Percentiles rank a stretch among this genome's conserved stretches.
These are phyloP conservation scores for Akanthomyces dipterigenus DNA, from an alignment of 2,329 filamentous ascomycete genomes.

Conservation along the genomic window DNA sequence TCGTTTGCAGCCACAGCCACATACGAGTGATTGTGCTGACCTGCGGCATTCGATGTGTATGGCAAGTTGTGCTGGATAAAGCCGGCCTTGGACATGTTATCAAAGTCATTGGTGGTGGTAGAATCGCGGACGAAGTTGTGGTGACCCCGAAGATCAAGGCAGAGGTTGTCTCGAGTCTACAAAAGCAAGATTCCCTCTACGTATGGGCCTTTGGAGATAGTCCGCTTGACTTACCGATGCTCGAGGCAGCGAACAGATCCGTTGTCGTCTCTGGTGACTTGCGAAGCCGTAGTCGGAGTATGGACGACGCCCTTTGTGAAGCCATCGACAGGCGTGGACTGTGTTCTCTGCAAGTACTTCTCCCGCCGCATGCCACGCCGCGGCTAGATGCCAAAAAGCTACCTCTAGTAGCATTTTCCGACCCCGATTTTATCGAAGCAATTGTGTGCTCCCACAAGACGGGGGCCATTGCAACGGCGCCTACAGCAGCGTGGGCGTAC, in stretches of 20 bases:
- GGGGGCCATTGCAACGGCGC: not conserved
- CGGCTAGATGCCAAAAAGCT: slow-evolving; percentile 37
- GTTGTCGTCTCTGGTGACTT: slow-evolving; percentile 49
- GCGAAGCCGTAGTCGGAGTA: slow-evolving; percentile 39
- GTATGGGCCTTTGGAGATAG: slow-evolving; percentile 58
- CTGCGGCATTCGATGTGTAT: slow-evolving; percentile 45
- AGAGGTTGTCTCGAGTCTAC: slow-evolving; percentile 36
- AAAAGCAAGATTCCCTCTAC: slow-evolving; percentile 29
- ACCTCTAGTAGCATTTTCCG: slow-evolving; percentile 22
- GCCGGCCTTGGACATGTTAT: slow-evolving; percentile 35
- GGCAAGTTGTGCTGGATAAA: slow-evolving; percentile 45
- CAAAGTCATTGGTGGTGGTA: slow-evolving; percentile 46
- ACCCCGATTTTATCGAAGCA: not conserved
- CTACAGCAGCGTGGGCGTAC: not conserved
- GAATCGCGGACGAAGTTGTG: slow-evolving; percentile 39
- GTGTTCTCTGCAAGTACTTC: slow-evolving; percentile 37
- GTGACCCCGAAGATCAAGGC: slow-evolving; percentile 46
- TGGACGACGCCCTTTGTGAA: slow-evolving; percentile 39
- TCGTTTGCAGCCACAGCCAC: slow-evolving; percentile 24
- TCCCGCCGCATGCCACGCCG: slow-evolving; percentile 32
- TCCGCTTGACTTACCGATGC: slow-evolving; percentile 50
- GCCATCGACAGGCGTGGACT: slow-evolving; percentile 36
- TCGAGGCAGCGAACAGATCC: slow-evolving; percentile 44
- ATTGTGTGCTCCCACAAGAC: not conserved
- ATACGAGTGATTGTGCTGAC: slow-evolving; percentile 46